Evolutionary conservation across 2,329 filamentous ascomycete genomes (phyloP), one percentile per base, ranked within the genome.

Genomic region (Incumbomyces delicatus): DNA sequence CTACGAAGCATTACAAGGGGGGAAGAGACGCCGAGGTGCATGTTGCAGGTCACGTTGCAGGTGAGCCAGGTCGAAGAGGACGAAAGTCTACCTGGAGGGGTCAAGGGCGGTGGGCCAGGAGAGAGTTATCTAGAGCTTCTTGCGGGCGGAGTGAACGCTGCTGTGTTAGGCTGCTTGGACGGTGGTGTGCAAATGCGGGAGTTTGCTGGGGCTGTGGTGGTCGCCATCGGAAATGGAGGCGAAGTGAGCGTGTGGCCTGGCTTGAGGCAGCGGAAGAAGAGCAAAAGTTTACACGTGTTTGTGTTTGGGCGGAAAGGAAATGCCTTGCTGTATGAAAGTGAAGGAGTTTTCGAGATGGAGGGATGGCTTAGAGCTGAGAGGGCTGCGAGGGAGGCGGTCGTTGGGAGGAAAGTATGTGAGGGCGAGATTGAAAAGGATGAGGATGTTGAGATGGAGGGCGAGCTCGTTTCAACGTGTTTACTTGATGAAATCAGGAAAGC

Each of bases 121-220:
- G 53, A 56, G 46, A 50, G 49, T 83, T 85, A 87, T 61, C 75
- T 95, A 35, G 74, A 82, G 41, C 73, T 94, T 38, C 78, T 98
- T 46, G 87, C 92, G 18, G 78, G 85, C 30, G 74, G 95, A 52
- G 69, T 95, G 27, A 87, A 95, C 64, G 82, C 88, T 1, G 76
- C 86, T 4, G 71, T 89, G 32, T 70, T 92, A 33, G 81, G 86
- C 17, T 76, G 96, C 13, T 71, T 96, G 31, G 87, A 88, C 36
- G 87, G 85, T 20, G 83, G 85, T 1, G 76, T 95, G 30, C 88
- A 90, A 11, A 74, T 96, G 59, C 81, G 80, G 37, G 79, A 81
- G 51, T 84, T 84, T 11, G 76, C 83, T 36, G 80, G 80, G 14
- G 76, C 85, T 2, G 75, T 77, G 1, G 66, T 84, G 16, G 65